Evolutionary conservation across 2,329 filamentous ascomycete genomes (phyloP).

Genomic region (Microascus cirrosus): DNA sequence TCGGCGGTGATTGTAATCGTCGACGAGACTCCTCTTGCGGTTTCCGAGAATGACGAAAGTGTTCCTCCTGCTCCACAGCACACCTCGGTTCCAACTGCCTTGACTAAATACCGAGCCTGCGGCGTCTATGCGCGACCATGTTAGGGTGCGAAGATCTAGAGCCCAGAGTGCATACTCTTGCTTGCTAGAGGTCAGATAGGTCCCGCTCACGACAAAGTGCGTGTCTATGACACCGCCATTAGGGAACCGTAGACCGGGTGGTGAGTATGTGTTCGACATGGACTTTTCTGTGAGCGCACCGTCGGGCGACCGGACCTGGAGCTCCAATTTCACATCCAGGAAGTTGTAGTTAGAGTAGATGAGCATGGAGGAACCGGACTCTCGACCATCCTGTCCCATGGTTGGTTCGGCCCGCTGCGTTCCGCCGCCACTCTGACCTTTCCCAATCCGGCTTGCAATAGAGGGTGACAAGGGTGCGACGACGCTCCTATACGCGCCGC

Average conservation of each 20-base stretch:
- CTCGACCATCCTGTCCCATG: conserved; percentile 43
- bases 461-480: conserved; percentile 69
- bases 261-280: conserved; percentile 79
- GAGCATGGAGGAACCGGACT: conserved; percentile 65
- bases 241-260: conserved; percentile 86
- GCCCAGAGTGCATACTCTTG: conserved; percentile 98
- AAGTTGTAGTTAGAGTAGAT: conserved; percentile 99
- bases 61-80: conserved; percentile 87
- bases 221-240: conserved; percentile 94
- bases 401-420: conserved; percentile 29
- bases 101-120: conserved; percentile 90
- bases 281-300: conserved; percentile 75
- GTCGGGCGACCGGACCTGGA: conserved; percentile 79
- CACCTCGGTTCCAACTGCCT: conserved; percentile 93
- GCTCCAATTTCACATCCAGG: conserved; percentile 86
- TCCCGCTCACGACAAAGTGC: conserved; percentile 94
- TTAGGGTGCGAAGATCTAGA: conserved; percentile 74
- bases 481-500: conserved; percentile 91
- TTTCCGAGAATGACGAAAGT: conserved; percentile 94
- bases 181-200: conserved; percentile 93
- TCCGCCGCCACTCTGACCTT: conserved; percentile 29
- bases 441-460: conserved; percentile 55
- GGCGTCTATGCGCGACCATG: conserved; percentile 92
- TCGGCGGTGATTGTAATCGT: conserved; percentile 95
- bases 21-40: conserved; percentile 82